Percentiles rank a stretch among this genome's conserved stretches.
These are phyloP conservation scores for Simplicillium aogashimaense DNA, from an alignment of 2,329 filamentous ascomycete genomes.

Conservation along the genomic window DNA sequence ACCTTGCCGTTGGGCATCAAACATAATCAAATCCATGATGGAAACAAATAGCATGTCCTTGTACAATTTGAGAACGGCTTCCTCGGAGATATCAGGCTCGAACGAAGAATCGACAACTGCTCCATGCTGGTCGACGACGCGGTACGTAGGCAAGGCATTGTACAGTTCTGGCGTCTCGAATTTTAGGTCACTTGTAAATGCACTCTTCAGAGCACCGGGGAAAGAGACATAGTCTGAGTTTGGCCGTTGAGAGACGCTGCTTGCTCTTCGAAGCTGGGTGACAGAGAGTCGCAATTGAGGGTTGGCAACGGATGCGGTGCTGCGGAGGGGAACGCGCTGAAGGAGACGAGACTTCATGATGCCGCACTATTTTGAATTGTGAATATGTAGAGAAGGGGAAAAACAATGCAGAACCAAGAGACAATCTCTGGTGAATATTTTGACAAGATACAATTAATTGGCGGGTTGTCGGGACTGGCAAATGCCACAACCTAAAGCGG, in stretches of 20 bases:
- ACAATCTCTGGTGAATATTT: not conserved
- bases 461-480: slow-evolving; percentile 4
- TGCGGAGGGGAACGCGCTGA: slow-evolving; percentile 16
- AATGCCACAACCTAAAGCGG: slow-evolving; percentile 3
- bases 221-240: slow-evolving; percentile 57
- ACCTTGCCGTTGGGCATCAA: slow-evolving; percentile 93
- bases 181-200: slow-evolving; percentile 71
- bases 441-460: not conserved
- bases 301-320: slow-evolving; percentile 12
- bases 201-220: slow-evolving; percentile 89
- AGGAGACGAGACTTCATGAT: slow-evolving; percentile 24
- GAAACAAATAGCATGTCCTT: slow-evolving; percentile 57
- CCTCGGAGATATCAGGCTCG: slow-evolving; percentile 58
- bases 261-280: slow-evolving; percentile 24
- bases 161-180: slow-evolving; percentile 68
- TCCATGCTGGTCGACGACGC: slow-evolving; percentile 84
- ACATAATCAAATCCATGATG: slow-evolving; percentile 97
- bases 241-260: slow-evolving; percentile 45
- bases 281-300: slow-evolving; percentile 7
- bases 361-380: not conserved
- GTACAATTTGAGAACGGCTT: slow-evolving; percentile 49
- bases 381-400: not conserved
- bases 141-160: slow-evolving; percentile 79
- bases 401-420: not conserved
- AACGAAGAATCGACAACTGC: slow-evolving; percentile 66